Evolutionary conservation across 176 grass and related monocot species (phyloP).

Genomic region (Cenchrus purpureus): DNA sequence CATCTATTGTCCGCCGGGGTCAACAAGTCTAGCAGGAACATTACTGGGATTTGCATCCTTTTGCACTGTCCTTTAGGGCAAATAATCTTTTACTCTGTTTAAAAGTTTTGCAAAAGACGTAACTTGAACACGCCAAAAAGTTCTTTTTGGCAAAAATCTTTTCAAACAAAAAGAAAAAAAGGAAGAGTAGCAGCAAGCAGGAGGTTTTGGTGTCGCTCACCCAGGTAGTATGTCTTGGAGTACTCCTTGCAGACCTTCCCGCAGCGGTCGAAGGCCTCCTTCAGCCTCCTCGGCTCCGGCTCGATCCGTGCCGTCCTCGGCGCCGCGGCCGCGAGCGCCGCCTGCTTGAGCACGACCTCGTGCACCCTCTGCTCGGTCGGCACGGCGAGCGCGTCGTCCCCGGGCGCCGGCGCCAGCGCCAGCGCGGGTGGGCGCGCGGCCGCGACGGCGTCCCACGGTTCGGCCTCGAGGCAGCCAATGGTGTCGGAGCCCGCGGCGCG

Average conservation of each 20-base stretch:
- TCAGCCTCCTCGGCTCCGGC: slow-evolving; percentile 43
- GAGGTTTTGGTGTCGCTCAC: slow-evolving; percentile 34
- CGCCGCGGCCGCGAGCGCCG: slow-evolving; percentile 50
- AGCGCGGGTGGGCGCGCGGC: not conserved
- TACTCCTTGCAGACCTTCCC: slow-evolving; percentile 90
- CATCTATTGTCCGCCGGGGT: not conserved
- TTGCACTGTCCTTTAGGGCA: not conserved
- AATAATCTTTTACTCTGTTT: not conserved
- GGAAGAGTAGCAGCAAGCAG: too few relatives aligned
- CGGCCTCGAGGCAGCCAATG: slow-evolving; percentile 43
- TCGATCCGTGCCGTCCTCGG: slow-evolving; percentile 27
- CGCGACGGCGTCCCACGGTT: slow-evolving; percentile 36
- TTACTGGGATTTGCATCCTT: not conserved
- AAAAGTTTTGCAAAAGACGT: not conserved
- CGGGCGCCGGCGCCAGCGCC: slow-evolving; percentile 19
- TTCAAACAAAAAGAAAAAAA: too few relatives aligned
- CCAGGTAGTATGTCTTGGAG: slow-evolving; percentile 95
- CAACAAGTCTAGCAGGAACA: not conserved
- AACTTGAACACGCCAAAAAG: too few relatives aligned
- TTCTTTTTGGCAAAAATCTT: too few relatives aligned
- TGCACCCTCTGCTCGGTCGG: slow-evolving; percentile 76
- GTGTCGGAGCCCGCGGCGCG: slow-evolving; percentile 36
- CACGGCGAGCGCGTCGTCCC: slow-evolving; percentile 30
- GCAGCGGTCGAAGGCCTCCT: slow-evolving; percentile 69
- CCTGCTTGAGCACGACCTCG: slow-evolving; percentile 81